Conservation (phyloP, 2,329 filamentous ascomycete species). For the Alternaria sp. region DNA sequence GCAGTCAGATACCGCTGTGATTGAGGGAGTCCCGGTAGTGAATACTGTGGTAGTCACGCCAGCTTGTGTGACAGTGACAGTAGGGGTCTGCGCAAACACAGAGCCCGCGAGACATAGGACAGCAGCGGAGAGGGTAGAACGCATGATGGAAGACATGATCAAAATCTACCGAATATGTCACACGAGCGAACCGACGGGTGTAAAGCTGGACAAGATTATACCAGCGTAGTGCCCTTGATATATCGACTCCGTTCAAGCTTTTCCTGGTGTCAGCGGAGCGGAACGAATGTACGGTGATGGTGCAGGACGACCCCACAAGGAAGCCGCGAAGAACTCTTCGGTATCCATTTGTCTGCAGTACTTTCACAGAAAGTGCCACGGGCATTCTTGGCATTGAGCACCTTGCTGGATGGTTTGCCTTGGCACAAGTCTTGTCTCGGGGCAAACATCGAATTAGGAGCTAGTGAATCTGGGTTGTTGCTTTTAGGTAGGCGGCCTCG, state of each 20-base stretch:
- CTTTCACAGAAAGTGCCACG: constrained; percentile 6
- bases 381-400: constrained; percentile 37
- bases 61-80: constrained; percentile 14
- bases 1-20: constrained; percentile 62
- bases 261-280: constrained; percentile 10
- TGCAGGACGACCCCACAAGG: constrained; percentile 9
- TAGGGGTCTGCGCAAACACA: constrained; percentile 27
- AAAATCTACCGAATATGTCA: constrained; percentile 1
- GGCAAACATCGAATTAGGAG: constrained; percentile 20
- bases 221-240: constrained; percentile 27
- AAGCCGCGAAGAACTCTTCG: constrained; percentile 24
- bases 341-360: constrained; percentile 5
- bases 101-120: constrained; percentile 18
- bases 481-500: background rate
- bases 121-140: constrained; percentile 3
- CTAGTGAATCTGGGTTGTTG: background rate
- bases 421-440: constrained; percentile 23
- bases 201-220: constrained; percentile 3
- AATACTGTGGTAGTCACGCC: constrained; percentile 4
- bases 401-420: constrained; percentile 38
- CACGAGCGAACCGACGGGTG: constrained; percentile 2
- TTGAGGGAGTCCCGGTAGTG: constrained; percentile 24
- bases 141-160: constrained; percentile 24
- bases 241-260: constrained; percentile 17
- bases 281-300: constrained; percentile 27